phyloP scores from a whole-genome alignment of 2,329 filamentous ascomycete genomes.

The Penicillium sp. region DNA sequence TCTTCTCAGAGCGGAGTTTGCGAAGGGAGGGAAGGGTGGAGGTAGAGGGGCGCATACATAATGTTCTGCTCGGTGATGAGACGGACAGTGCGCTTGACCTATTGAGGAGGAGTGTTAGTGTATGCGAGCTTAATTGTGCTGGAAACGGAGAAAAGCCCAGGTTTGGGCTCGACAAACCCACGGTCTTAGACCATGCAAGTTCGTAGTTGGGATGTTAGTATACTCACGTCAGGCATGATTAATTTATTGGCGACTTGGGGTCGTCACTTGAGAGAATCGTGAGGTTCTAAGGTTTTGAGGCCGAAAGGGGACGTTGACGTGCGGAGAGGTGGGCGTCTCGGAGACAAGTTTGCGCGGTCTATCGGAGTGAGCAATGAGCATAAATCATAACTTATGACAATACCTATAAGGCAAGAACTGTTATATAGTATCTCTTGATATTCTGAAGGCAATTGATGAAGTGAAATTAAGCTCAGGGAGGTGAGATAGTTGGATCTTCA shows the following conservation, averaged over 20 bases:
- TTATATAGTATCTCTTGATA: not conserved
- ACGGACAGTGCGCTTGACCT: slow-evolving; percentile 84
- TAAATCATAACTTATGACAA: not conserved
- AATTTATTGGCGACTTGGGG: not conserved
- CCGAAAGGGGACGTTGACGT: slow-evolving; percentile 2
- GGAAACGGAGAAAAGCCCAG: not conserved
- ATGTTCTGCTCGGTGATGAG: slow-evolving; percentile 88
- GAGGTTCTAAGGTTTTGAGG: not conserved
- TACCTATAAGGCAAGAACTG: not conserved
- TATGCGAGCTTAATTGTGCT: not conserved
- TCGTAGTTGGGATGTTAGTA: not conserved
- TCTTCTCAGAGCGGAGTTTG: not conserved
- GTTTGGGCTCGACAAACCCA: not conserved
- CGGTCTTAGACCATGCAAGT: not conserved
- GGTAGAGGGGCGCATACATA: slow-evolving; percentile 61
- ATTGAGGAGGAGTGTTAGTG: slow-evolving; percentile 20
- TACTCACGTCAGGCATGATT: slow-evolving; percentile 39
- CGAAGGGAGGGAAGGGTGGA: not conserved
- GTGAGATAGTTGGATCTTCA: not conserved
- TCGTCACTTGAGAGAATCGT: slow-evolving; percentile 1
- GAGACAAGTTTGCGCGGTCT: slow-evolving; percentile 9
- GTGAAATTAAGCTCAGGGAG: not conserved
- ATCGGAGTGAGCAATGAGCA: not conserved
- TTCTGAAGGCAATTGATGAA: not conserved
- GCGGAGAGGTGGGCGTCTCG: slow-evolving; percentile 4